phyloP scores from a whole-genome alignment of 1,284 basidiomycete genomes.

The Ustilago cynodontis region DNA sequence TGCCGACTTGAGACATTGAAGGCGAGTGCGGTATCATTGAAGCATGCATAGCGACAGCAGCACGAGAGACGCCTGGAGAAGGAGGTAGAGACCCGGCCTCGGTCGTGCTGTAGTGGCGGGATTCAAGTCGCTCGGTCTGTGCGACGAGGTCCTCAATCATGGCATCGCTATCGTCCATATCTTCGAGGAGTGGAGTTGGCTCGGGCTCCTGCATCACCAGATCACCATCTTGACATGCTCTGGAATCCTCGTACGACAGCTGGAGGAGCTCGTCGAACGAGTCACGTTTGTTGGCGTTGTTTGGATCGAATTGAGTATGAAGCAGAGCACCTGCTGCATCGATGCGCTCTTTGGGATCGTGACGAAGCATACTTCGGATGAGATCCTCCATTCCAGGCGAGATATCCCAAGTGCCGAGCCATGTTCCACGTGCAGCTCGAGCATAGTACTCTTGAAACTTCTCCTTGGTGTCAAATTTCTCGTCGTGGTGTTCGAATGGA shows the following conservation, averaged over 20 bases:
- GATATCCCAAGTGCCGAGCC: constrained; percentile 54
- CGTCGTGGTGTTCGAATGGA: constrained; percentile 59
- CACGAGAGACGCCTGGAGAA: constrained; percentile 38
- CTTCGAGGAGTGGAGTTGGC: background rate
- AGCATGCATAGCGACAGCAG: constrained; percentile 17
- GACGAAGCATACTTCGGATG: constrained; percentile 50
- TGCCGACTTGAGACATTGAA: constrained; percentile 46
- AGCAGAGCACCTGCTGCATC: constrained; percentile 48
- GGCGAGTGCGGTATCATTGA: constrained; percentile 26
- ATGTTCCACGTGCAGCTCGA: constrained; percentile 45
- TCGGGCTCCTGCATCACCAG: background rate
- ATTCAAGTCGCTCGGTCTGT: constrained; percentile 5
- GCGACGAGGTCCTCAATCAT: constrained; percentile 33
- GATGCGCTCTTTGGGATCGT: constrained; percentile 36
- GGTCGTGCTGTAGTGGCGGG: background rate
- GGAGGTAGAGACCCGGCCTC: constrained; percentile 11
- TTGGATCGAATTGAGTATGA: constrained; percentile 43
- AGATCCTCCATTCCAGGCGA: constrained; percentile 48
- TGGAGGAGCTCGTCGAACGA: constrained; percentile 46
- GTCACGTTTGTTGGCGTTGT: constrained; percentile 16
- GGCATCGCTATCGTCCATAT: constrained; percentile 29
- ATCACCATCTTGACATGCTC: background rate
- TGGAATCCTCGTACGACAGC: constrained; percentile 31
- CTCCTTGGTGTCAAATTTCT: constrained; percentile 51
- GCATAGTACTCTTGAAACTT: constrained; percentile 57